Base-by-base conservation (phyloP, 2,329 filamentous ascomycete species). In the Exophiala phaeomuriformis region DNA sequence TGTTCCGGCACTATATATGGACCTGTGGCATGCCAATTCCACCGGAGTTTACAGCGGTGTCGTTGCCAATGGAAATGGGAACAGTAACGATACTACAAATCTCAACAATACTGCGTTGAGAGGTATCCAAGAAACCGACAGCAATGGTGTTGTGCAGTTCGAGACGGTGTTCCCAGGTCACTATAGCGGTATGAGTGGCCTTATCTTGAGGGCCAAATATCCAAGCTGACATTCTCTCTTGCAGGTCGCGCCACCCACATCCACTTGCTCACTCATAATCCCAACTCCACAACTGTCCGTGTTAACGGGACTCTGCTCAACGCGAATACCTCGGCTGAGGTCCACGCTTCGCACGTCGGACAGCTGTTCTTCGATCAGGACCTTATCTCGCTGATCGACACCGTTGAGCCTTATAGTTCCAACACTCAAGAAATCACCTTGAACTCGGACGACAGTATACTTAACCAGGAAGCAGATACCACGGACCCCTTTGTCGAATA, bases 351-450 rank as follows among this genome's bases (percentile, higher is more conserved):
- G 5, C 81, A 85, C 68, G 74, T 84, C 37, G 82, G 82, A 12
- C 82, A 86, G 65, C 64, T 82, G 47, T 85, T 82, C 73, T 82
- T 82, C 52, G 80, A 85, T 65, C 77, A 84, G 64, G 71, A 73
- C 57, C 75, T 85, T 6, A 75, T 80, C 59, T 61, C 62, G 29
- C 58, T 70, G 37, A 78, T 84, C 51, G 76, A 81, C 56, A 65
- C 66, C 6, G 70, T 68, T 1, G 54, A 64, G 0, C 76, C 77
- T 0, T 80, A 80, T 66, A 66, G 55, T 3, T 65, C 65, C 52
- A 80, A 80, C 67, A 72, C 68, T 0, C 71, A 77, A 55, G 48
- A 59, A 0, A 51, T 77, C 19, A 82, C 75, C 3, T 68, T 64
- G 36, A 83, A 83, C 61, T 68, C 67, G 8, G 68, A 77, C 0